Percentiles rank a stretch among this genome's conserved stretches.
These are phyloP conservation scores for Fusarium sp. DNA, from an alignment of 2,329 filamentous ascomycete species.

Conservation along the genomic window DNA sequence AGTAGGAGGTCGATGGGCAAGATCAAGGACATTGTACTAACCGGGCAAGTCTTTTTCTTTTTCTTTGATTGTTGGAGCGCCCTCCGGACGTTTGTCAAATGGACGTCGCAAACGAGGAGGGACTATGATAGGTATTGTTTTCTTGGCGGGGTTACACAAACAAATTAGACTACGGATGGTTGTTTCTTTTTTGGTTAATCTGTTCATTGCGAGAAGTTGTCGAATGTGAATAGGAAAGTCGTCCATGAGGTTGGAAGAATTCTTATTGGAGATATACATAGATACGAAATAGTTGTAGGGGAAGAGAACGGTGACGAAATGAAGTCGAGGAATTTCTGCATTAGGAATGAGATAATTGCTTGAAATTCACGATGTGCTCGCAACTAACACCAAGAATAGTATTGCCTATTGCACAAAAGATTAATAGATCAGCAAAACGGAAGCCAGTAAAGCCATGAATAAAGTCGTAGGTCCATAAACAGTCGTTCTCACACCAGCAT, in stretches of 20 bases:
- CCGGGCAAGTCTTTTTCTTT: constrained; percentile 29
- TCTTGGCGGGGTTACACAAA: constrained; percentile 41
- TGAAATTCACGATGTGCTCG: neutral
- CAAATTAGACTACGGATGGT: constrained; percentile 52
- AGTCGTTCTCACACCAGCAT: constrained; percentile 7
- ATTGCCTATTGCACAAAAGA: neutral
- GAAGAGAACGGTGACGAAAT: constrained; percentile 34
- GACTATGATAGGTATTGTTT: constrained; percentile 49
- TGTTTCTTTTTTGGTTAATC: constrained; percentile 49
- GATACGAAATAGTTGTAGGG: constrained; percentile 39
- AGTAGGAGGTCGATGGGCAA: constrained; percentile 38
- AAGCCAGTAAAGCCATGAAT: constrained; percentile 4
- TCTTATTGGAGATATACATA: constrained; percentile 41
- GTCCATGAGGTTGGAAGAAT: constrained; percentile 20
- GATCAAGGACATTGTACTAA: constrained; percentile 34
- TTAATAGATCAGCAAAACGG: neutral
- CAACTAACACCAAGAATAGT: neutral
- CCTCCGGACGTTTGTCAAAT: constrained; percentile 20
- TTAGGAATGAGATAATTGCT: neutral
- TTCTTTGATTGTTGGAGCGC: constrained; percentile 33
- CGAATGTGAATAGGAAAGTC: constrained; percentile 39
- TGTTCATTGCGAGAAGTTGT: constrained; percentile 42
- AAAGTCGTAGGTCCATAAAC: constrained; percentile 1
- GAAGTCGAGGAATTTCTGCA: constrained; percentile 9
- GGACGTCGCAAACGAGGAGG: constrained; percentile 33